Percentiles rank a stretch among this genome's conserved stretches.
Evolutionary conservation across 2,329 filamentous ascomycete species (phyloP).

Genomic region (Cordyceps tenuipes): DNA sequence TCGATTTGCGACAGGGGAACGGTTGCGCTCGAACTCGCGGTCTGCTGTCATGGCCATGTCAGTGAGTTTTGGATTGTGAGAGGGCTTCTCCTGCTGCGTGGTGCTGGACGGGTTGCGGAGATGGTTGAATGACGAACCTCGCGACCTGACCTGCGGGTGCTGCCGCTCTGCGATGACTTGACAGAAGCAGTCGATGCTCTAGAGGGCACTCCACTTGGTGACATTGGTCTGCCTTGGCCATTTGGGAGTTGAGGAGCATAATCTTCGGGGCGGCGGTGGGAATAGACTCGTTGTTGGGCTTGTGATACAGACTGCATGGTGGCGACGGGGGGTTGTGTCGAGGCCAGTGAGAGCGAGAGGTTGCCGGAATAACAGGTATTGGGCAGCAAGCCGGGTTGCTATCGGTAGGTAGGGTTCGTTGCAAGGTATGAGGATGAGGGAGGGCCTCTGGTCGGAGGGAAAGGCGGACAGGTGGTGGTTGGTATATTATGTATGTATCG

Average conservation of each 20-base stretch:
- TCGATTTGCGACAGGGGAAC: conserved; percentile 89
- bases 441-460: background rate
- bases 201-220: conserved; percentile 6
- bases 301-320: conserved; percentile 3
- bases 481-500: background rate
- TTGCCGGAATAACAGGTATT: background rate
- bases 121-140: background rate
- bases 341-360: background rate
- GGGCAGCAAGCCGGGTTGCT: background rate
- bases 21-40: conserved; percentile 46
- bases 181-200: conserved; percentile 8
- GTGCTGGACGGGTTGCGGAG: background rate
- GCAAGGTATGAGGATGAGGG: background rate
- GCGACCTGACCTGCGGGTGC: conserved; percentile 7
- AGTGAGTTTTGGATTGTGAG: conserved; percentile 14
- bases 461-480: background rate
- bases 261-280: conserved; percentile 6
- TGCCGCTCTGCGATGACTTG: conserved; percentile 8
- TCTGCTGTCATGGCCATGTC: conserved; percentile 26
- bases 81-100: background rate
- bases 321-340: background rate
- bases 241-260: background rate
- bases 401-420: background rate
- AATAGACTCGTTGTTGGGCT: conserved; percentile 7
- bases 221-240: conserved; percentile 3